Base-by-base conservation (phyloP, 2,329 filamentous ascomycete species). In the Xylariaceae sp. region DNA sequence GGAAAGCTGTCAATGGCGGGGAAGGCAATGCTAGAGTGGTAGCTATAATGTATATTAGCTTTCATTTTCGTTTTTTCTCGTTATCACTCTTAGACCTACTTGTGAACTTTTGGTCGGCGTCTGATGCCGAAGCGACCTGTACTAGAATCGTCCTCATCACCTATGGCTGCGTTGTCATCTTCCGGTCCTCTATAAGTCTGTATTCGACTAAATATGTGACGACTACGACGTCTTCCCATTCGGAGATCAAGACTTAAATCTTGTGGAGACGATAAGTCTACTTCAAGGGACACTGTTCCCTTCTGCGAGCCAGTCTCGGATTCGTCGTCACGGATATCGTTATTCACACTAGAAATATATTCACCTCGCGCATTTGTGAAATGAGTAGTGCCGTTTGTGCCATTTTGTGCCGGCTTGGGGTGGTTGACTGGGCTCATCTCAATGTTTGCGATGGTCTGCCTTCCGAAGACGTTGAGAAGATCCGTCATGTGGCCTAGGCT, bases 1-100 rank as follows among this genome's bases (percentile, higher is more conserved):
- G 94, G 94, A 67, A 89, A 97, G 69, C 91, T 96, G 67, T 94
- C 86, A 27, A 96, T 80, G 23, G 92, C 67, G 1, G 93, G 92
- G 66, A 92, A 94, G 1, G 81, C 75, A 6, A 93, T 77, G 2
- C 73, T 39, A 7, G 78, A 75, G 51, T 78, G 73, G 64, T 82
- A 85, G 55, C 78, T 82, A 50, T 5, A n/a, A 36, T 21, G 40
- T 30, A 9, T 10, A 48, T 26, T 27, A 23, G 50, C n/a, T n/a
- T 53, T 44, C 62, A 48, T 20, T 10, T 40, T 11, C n/a, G 3
- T 42, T 11, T 24, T 16, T 27, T 6, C 6, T 9, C 2, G 16
- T 30, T 10, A 13, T 27, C 8, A 9, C 27, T 40, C 10, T 27
- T 16, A 13, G 15, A 64, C 68, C 64, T 41, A 71, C 68, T 64